Percentiles rank a stretch among this genome's conserved stretches.
phyloP scores from a whole-genome alignment of 306 rosid genomes.

The Trifolium subterraneum region DNA sequence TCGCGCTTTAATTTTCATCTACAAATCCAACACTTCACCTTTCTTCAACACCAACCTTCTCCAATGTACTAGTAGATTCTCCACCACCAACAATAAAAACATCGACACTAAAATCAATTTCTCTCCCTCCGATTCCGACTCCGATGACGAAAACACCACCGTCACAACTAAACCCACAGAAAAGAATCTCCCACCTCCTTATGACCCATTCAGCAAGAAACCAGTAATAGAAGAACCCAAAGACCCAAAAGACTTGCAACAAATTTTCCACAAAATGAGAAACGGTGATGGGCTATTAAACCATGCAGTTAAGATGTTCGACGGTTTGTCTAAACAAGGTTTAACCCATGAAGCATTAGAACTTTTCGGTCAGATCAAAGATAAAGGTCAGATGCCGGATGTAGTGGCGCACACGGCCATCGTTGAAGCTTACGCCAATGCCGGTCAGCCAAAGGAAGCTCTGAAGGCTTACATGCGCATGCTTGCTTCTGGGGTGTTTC shows the following conservation, averaged over 20 bases:
- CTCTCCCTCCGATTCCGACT: constrained; percentile 53
- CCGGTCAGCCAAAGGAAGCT: constrained; percentile 66
- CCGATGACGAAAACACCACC: constrained; percentile 28
- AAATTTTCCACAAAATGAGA: constrained; percentile 70
- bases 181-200: constrained; percentile 52
- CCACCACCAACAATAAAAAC: constrained; percentile 39
- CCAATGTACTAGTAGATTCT: background rate
- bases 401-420: constrained; percentile 79
- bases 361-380: constrained; percentile 74
- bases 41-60: too few relatives aligned
- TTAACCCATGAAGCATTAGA: constrained; percentile 76
- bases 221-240: constrained; percentile 56
- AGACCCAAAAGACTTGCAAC: constrained; percentile 75
- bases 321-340: constrained; percentile 82
- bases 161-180: background rate
- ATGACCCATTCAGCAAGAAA: constrained; percentile 75
- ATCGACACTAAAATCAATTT: constrained; percentile 56
- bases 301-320: constrained; percentile 89
- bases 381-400: constrained; percentile 78
- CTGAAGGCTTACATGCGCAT: constrained; percentile 69
- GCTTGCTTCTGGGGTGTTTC: constrained; percentile 73
- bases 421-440: constrained; percentile 70
- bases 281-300: constrained; percentile 59
- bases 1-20: constrained; percentile 40
- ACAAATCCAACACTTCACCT: background rate